Base-by-base conservation (phyloP, 306 rosid species). In the Crotalaria pallida region DNA sequence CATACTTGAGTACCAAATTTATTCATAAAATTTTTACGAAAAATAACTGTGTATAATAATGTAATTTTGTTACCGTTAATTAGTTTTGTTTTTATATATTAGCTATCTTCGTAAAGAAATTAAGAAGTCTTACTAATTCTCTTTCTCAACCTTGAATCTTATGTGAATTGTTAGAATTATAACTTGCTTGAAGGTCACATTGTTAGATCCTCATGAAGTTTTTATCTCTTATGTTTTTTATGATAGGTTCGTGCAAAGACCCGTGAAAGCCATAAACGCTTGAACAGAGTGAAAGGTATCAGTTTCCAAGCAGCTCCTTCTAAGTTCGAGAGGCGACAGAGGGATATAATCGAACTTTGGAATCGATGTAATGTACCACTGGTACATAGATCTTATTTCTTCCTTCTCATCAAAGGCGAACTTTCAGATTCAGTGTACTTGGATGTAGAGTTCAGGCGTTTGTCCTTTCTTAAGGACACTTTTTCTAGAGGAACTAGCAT, bases 321-420 rank as follows among this genome's bases (percentile, higher is more conserved):
- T 23, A 51, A 87, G 66, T 83, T 88, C 72, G 95, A 88, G 77
- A 86, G 70, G 71, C 88, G 77, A 67, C 85, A 81, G 57, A 84
- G 79, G 80, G 80, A 83, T 16, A 86, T 87, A 81, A 63, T 94
- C 59, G 72, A 85, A 73, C 96, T 94, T 22, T 94, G 97, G 99
- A 83, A 86, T 61, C 76, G 71, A 55, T 91, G 92, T 83, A 77
- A 83, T 66, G 88, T 85, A 51, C 92, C 99, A 10, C 58, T 94
- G 75, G 86, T 84, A 12, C 96, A 94, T 72, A 84, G 97, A 52
- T 74, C 99, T 58, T 85, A 84, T 71, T 94, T 86, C 78, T 94
- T 88, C 78, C 87, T 88, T 68, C 92, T 94, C 62, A 81, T 83
- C 72, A 86, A 89, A 74, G 95, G 99, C 0, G 96, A 88, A 55